Base-by-base conservation (phyloP, 768 basidiomycete genomes). In the Collybia sp. region DNA sequence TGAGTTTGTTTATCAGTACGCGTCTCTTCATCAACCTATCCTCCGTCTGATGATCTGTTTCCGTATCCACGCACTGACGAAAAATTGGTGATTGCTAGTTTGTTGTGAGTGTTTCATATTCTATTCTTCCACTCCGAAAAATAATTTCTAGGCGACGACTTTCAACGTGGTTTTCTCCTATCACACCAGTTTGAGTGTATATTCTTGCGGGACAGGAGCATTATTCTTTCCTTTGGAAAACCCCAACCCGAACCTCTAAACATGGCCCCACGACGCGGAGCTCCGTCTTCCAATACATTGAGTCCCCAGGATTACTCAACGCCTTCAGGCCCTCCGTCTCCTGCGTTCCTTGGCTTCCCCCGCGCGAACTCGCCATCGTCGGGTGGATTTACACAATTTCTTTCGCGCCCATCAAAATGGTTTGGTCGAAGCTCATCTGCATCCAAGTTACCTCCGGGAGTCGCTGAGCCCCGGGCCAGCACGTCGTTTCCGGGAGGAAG, bases 351-450 rank as follows among this genome's bases (percentile, higher is more conserved):
- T 30, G 63, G 59, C 19, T 67, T 69, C 49, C 68, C 75, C 33
- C 83, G 85, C 54, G 80, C 85, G 5, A 68, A 64, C 8, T 88
- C 86, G 0, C 86, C 86, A 12, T 81, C 81, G 5, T 70, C 69
- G 2, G 79, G 25, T 4, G 25, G 83, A 3, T 72, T 88, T 47
- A 75, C 83, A 1, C 73, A 80, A 31, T 77, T 88, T 52, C 69
- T 88, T 34, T 67, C 84, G 20, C 82, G 75, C 51, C 80, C 86
- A 1, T 76, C 82, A 0, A 82, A 77, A 69, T 88, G 86, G 86
- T 88, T 88, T 59, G 72, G 64, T 12, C 72, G 82, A 35, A 80
- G 82, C 47, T 68, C 73, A 3, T 80, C 83, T 1, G 69, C 72
- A 8, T 72, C 79, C 37, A 75, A 76, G 58, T 53, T 70, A 31